phyloP scores from a whole-genome alignment of 2,329 filamentous ascomycete species.

The Cryphonectria parasitica region DNA sequence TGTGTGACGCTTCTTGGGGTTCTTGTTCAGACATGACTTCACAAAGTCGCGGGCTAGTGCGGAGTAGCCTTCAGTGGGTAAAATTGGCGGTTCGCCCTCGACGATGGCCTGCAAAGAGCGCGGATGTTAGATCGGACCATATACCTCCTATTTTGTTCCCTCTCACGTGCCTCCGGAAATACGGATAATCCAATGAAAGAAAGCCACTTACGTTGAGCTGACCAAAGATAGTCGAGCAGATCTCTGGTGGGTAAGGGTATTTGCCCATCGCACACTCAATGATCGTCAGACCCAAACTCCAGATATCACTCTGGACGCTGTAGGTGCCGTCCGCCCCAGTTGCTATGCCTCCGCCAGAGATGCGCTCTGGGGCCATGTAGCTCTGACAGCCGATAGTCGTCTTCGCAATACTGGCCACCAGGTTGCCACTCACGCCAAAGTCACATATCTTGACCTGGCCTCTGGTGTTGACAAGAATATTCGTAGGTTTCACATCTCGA shows the following conservation, averaged over 20 bases:
- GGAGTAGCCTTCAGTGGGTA: constrained; percentile 80
- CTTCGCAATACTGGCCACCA: constrained; percentile 96
- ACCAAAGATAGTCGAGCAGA: constrained; percentile 97
- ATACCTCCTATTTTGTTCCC: too few relatives aligned
- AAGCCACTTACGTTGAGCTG: constrained; percentile 81
- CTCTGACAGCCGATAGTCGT: constrained; percentile 99
- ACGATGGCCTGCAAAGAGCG: constrained; percentile 77
- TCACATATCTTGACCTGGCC: constrained; percentile 98
- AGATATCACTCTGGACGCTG: constrained; percentile 96
- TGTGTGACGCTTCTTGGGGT: constrained; percentile 87
- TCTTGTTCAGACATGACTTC: constrained; percentile 86
- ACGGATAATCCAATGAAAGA: constrained; percentile 20
- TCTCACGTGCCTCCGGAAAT: constrained; percentile 31
- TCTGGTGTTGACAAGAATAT: constrained; percentile 86
- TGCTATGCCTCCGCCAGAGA: constrained; percentile 82
- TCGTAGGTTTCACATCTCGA: constrained; percentile 98
- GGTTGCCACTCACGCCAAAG: constrained; percentile 94
- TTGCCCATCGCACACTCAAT: constrained; percentile 94
- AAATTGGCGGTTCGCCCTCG: constrained; percentile 89
- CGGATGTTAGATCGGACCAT: not conserved
- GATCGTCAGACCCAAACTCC: constrained; percentile 91
- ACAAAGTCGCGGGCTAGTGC: constrained; percentile 85
- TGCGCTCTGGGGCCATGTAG: constrained; percentile 98
- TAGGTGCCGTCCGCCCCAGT: constrained; percentile 81
- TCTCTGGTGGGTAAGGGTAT: constrained; percentile 96